Evolutionary conservation across 192 early-diverging fungal species (phyloP).

Genomic region (Jimgerdemannia flammicorona): DNA sequence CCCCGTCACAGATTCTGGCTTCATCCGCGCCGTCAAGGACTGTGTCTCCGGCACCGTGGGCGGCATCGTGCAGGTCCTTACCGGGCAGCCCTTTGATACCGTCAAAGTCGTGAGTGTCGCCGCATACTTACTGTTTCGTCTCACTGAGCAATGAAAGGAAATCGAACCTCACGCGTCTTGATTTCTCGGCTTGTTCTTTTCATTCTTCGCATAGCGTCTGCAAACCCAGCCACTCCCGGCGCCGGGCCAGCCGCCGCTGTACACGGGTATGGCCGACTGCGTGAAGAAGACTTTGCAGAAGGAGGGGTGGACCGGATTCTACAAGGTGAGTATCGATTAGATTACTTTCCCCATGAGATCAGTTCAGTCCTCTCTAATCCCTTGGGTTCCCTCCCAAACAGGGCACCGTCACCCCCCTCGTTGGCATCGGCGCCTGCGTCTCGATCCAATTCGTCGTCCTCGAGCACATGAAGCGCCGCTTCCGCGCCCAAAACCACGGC

Average conservation of each 20-base stretch:
- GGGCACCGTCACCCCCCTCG: constrained; percentile 89
- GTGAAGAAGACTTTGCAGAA: constrained; percentile 75
- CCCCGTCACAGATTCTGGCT: constrained; percentile 16
- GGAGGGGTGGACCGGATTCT: constrained; percentile 83
- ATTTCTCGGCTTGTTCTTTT: constrained; percentile 1
- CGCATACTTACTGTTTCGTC: background rate
- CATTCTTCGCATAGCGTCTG: constrained; percentile 53
- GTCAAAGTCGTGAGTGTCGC: constrained; percentile 66
- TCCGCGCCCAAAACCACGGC: constrained; percentile 50
- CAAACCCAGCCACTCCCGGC: constrained; percentile 82
- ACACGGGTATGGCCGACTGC: constrained; percentile 84
- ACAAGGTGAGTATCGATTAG: constrained; percentile 57
- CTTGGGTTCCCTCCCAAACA: constrained; percentile 12
- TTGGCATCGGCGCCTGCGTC: constrained; percentile 94
- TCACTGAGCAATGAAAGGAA: background rate
- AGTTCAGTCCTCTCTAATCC: constrained; percentile 2
- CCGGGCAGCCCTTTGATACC: constrained; percentile 79
- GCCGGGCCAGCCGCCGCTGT: constrained; percentile 57
- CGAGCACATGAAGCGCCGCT: constrained; percentile 83
- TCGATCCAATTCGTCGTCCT: constrained; percentile 95
- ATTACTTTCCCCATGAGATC: constrained; percentile 5
- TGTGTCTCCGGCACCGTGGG: constrained; percentile 70
- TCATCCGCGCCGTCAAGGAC: constrained; percentile 63
- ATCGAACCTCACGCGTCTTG: constrained; percentile 1
- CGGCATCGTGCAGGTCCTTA: constrained; percentile 74